Evolutionary conservation across 352 stramenopile genomes (phyloP), one percentile per base, ranked within the genome.

Genomic region (Pythium vanterpoolii): DNA sequence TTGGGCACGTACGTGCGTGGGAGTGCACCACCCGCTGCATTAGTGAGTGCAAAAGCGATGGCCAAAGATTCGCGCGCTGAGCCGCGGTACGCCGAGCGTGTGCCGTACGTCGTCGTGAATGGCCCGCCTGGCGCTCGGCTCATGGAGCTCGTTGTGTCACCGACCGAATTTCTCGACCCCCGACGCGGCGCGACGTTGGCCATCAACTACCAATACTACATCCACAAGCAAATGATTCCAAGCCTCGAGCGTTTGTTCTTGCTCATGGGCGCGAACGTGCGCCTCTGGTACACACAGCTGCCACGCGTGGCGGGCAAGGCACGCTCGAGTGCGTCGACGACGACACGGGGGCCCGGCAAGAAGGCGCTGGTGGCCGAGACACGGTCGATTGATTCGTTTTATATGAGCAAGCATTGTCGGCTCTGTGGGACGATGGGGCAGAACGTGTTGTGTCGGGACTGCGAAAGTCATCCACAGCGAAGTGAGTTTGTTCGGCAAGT

Each of bases 141-240:
- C 5, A 87, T 95, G 71, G 90, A 98, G 54, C 73, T 98, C 40
- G 93, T 98, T 3, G 79, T 96, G 23, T 87, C 84, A 10, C 93
- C 92, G 0, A 65, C 81, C 8, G 83, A 96, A 38, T 77, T 90
- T 19, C 59, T 84, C 16, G 36, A 64, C 24, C 76, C 42, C 42
- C 64, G 33, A 65, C 64, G 53, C 42, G 23, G 56, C 11, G 45
- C 36, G 13, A 66, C 73, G 52, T 43, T 67, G 21, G 78, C 72
- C n/a, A 72, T 97, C 60, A 97, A 98, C 63, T 85, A 92, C 51
- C 84, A 96, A 62, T 98, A 98, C 74, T 98, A 98, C 70, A 94
- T 97, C 60, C 76, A 89, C 56, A 97, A 97, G 59, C 86, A 95
- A 62, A 78, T 81, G 24, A 64, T 81, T n/a, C 73, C 73, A 26